Conservation (phyloP, 345 rosid species). For the Eucalyptus shirleyi region DNA sequence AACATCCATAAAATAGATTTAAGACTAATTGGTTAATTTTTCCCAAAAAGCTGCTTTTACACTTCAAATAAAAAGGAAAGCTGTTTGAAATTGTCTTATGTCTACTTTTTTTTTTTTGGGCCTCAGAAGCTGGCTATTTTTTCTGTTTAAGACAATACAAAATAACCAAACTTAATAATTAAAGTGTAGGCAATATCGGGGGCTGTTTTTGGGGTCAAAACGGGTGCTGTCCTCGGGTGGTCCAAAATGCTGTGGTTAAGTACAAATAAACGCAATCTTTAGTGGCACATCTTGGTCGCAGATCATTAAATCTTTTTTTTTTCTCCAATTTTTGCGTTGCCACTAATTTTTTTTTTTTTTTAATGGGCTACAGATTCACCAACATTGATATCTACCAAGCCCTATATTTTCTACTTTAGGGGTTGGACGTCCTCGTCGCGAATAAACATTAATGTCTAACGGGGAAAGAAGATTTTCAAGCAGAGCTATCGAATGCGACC, state of each 20-base stretch:
- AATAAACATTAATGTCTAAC: neutral
- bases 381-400: neutral
- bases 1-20: accelerated
- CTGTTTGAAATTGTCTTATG: neutral
- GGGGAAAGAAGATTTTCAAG: neutral
- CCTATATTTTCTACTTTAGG: neutral
- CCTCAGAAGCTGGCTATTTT: neutral
- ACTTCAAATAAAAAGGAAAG: neutral
- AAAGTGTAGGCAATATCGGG: neutral
- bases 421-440: neutral
- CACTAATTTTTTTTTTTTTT: neutral
- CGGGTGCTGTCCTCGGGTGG: neutral
- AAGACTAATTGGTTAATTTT: neutral
- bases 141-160: neutral
- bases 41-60: neutral
- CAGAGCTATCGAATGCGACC: neutral
- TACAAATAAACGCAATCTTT: neutral
- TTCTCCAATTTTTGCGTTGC: neutral
- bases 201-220: neutral
- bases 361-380: neutral
- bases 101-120: neutral
- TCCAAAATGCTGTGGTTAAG: neutral
- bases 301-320: neutral
- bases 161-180: neutral
- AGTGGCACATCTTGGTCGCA: neutral